Conservation (phyloP, 345 rosid genomes). For the Moricandia moricandioides region DNA sequence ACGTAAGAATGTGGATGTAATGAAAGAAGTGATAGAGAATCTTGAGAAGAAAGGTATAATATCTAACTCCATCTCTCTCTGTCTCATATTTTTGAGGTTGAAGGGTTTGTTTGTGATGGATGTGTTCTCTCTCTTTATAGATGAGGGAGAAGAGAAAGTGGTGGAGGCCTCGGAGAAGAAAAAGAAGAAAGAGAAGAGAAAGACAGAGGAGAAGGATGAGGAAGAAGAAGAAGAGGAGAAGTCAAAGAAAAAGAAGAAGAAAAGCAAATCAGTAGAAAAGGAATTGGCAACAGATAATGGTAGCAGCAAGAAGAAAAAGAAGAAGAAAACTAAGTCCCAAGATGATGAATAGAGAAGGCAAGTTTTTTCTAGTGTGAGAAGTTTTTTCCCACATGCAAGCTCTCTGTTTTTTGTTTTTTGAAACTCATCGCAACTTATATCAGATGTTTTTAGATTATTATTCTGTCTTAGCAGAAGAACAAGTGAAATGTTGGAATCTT, state of each 20-base stretch:
- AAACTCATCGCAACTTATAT: neutral
- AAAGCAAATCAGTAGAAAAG: conserved; percentile 41
- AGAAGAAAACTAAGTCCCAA: conserved; percentile 36
- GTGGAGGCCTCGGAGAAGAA: conserved; percentile 50
- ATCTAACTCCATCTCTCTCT: neutral
- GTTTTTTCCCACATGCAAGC: neutral
- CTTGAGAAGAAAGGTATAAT: conserved; percentile 54
- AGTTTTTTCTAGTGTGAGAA: neutral
- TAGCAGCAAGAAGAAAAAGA: conserved; percentile 49
- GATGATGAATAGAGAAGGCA: conserved; percentile 37
- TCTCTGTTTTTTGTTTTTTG: neutral
- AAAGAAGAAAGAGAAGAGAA: conserved; percentile 46
- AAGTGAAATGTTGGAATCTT: neutral
- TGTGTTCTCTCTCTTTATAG: neutral
- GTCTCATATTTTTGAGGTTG: neutral
- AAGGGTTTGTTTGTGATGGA: conserved; percentile 2
- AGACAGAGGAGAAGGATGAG: conserved; percentile 23
- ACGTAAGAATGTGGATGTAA: conserved; percentile 90
- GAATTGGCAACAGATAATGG: conserved; percentile 39
- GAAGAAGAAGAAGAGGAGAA: conserved; percentile 25
- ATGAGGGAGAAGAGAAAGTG: conserved; percentile 48
- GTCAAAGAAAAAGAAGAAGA: conserved; percentile 43
- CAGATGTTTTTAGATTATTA: neutral
- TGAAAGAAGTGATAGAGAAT: conserved; percentile 72
- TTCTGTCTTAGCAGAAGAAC: neutral